phyloP scores from a whole-genome alignment of 257 asterid species.

The Anisodus acutangulus region DNA sequence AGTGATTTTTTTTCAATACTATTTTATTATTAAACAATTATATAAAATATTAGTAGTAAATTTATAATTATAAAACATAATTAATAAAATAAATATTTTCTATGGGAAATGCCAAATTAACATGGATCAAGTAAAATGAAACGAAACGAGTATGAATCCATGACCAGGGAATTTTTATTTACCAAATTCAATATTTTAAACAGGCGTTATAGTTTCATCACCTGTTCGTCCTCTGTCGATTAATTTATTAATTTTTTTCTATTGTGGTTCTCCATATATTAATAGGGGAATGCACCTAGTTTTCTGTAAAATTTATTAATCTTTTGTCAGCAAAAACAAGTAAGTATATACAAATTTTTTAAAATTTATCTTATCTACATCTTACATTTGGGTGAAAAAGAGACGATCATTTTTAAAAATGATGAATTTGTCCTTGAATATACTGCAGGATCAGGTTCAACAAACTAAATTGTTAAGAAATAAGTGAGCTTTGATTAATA shows the following conservation, averaged over 20 bases:
- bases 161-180: neutral
- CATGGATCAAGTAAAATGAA: no score
- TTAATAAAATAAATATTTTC: no score
- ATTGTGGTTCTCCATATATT: neutral
- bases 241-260: neutral
- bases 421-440: neutral
- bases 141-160: neutral
- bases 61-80: no score
- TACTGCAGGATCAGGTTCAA: neutral
- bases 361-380: neutral
- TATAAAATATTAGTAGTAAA: no score
- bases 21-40: no score
- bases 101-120: no score
- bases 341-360: neutral
- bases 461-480: slow-evolving; percentile 25
- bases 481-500: slow-evolving; percentile 1
- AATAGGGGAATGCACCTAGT: neutral
- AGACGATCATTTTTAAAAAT: neutral
- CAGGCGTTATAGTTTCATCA: neutral
- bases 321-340: no score
- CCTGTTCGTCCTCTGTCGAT: neutral
- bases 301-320: neutral
- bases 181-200: neutral
- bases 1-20: no score
- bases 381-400: neutral